A percentile compares a stretch with the other conserved stretches of the same genome.
Conservation (phyloP, 305 asterid genomes). For the Fraxinus ornus region DNA sequence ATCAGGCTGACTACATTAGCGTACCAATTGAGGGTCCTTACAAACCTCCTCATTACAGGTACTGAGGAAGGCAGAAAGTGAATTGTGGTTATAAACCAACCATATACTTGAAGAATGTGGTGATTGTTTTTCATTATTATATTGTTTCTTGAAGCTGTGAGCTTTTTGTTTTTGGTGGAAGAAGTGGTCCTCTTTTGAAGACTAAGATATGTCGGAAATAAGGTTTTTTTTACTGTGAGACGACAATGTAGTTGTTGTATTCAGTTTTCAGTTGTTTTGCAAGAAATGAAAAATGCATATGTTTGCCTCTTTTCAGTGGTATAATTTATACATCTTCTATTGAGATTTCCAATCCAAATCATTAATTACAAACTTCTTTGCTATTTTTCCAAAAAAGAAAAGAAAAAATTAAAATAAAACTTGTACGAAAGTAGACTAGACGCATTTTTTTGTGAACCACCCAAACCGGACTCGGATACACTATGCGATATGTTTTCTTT, state of each 20-base stretch:
- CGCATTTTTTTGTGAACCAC: no score
- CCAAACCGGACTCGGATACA: no score
- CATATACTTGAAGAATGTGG: not conserved
- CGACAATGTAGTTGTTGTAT: not conserved
- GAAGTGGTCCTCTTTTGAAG: not conserved
- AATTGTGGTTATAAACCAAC: not conserved
- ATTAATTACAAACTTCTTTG: not conserved
- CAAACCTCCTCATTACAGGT: not conserved
- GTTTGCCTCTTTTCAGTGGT: not conserved
- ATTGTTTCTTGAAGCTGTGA: not conserved
- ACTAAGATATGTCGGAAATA: not conserved
- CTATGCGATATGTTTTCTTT: no score
- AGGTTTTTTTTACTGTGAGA: not conserved
- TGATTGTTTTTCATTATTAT: not conserved
- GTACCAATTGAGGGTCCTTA: not conserved
- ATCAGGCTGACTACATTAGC: not conserved
- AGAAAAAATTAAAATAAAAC: no score
- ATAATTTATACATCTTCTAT: no score
- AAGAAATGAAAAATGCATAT: not conserved
- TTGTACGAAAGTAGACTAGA: not conserved
- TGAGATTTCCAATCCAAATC: not conserved
- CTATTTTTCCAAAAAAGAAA: no score
- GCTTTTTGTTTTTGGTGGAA: not conserved
- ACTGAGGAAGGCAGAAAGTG: not conserved
- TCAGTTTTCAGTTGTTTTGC: not conserved